Evolutionary conservation across 1,284 basidiomycete species (phyloP), one percentile per base, ranked within the genome.

Genomic region (Cutaneotrichosporon curvatum): DNA sequence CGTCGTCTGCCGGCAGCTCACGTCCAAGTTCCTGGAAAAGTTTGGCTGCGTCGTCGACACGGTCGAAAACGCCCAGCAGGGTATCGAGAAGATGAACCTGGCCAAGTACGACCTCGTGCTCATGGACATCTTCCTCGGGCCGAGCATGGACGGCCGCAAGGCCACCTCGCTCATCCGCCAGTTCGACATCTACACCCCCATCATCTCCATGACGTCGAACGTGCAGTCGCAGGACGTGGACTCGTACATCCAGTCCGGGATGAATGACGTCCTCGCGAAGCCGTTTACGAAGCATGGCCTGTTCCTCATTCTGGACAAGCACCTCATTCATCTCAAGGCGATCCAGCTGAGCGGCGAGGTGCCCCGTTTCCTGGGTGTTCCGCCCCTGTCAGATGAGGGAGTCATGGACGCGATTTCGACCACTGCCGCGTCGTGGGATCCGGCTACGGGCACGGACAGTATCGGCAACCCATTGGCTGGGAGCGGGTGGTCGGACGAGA

Each of bases 191-290:
- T 65, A 61, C 43, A 97, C 92, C 39, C 92, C 92, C 2, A 95
- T 95, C 68, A 95, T 96, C 61, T 91, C 87, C 14, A 95, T 96
- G 90, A 95, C 90, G 45, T 85, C 83, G 63, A 95, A 94, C 68
- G 88, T 86, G 43, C 85, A 87, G 57, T 90, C 91, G 18, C 63
- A 67, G 59, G 67, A 67, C 45, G 63, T 70, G 49, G 56, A 60
- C 42, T 62, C 62, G 22, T 67, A 66, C 50, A 46, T 62, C 21
- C 57, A 59, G 37, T 65, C 65, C 15, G 84, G 89, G 19, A 96
- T 96, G 92, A 96, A 94, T 69, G 92, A 96, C 71, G 85, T 95
- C 48, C 74, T 81, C n/a, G 86, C 91, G 8, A 97, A 97, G 70
- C 92, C 92, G 2, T 97, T 97, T 72, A 94, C 88, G 14, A 90